Evolutionary conservation across 306 rosid genomes (phyloP), one percentile per base, ranked within the genome.

Genomic region (Psophocarpus tetragonolobus): DNA sequence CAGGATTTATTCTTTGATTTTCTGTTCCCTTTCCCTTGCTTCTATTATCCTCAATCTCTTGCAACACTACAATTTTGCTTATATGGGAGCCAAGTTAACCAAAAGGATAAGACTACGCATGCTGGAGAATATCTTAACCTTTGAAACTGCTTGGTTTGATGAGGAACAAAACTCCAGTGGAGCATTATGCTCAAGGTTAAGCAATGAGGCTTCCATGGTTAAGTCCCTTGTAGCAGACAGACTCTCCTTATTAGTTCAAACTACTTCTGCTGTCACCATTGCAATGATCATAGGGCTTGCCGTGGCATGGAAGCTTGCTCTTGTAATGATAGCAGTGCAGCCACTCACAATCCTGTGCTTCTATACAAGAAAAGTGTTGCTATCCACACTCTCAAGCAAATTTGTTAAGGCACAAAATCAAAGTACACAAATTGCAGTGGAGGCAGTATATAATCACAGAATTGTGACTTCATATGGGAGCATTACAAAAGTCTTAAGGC

Each of bases 81-180:
- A 76, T 13, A 95, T 95, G 99, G 97, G 99, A 18, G 97, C 89
- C 76, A 87, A 80, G 63, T 81, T 95, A 45, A 91, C 97, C 0
- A 89, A 80, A 80, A 86, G 97, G 82, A 86, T 92, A 79, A 91
- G 97, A 8, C 26, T 87, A 18, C 41, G 82, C 44, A 92, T 93
- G 92, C 86, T 95, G 7, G 91, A 86, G 79, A 92, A 89, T 75
- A 92, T 95, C 74, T 85, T 95, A 80, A 88, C 92, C 30, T 91
- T 95, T 45, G 99, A 95, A 77, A 86, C 96, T 7, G 97, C 97
- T 41, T 95, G 99, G 99, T 92, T 92, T 61, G 97, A 95, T 73
- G 91, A 91, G 68, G 99, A 91, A 56, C 81, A 87, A 30, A 92
- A 95, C 74, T 84, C 97, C 0, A 91, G 96, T 27, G 99, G 97